Conservation (phyloP, 208 protist genomes). For the Trypanosoma platydactyli region DNA sequence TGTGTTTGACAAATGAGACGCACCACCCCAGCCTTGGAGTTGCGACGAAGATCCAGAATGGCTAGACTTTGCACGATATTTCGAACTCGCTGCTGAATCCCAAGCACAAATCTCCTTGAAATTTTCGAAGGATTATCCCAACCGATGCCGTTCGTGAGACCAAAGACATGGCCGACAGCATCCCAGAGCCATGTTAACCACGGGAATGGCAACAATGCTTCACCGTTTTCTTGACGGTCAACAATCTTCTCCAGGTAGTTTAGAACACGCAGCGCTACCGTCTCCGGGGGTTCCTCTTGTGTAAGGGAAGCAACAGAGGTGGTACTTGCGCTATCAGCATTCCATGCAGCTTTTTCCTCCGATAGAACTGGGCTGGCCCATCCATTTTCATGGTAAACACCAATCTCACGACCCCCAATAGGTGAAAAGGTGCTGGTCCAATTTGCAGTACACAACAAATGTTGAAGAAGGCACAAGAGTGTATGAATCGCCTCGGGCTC, state of each 20-base stretch:
- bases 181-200: slow-evolving; percentile 86
- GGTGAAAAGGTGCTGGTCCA: neutral
- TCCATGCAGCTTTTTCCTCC: slow-evolving; percentile 5
- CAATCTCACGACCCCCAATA: neutral
- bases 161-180: slow-evolving; percentile 53
- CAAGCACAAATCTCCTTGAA: slow-evolving; percentile 18
- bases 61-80: slow-evolving; percentile 70
- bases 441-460: neutral
- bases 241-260: slow-evolving; percentile 81
- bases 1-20: slow-evolving; percentile 41
- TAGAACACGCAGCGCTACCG: slow-evolving; percentile 57
- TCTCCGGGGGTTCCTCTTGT: slow-evolving; percentile 42
- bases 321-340: slow-evolving; percentile 11
- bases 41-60: slow-evolving; percentile 68
- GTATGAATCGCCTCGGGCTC: slow-evolving; percentile 29
- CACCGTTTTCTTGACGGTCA: slow-evolving; percentile 59
- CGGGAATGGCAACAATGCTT: slow-evolving; percentile 55
- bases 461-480: slow-evolving; percentile 21
- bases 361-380: neutral
- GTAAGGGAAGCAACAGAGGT: slow-evolving; percentile 9
- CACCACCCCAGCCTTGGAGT: slow-evolving; percentile 56
- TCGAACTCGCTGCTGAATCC: slow-evolving; percentile 50
- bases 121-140: neutral
- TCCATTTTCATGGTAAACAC: neutral
- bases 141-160: neutral